Percentiles rank a stretch among this genome's conserved stretches.
These are phyloP conservation scores for Apiospora koreana DNA, from an alignment of 2,329 filamentous ascomycete genomes.

Conservation along the genomic window DNA sequence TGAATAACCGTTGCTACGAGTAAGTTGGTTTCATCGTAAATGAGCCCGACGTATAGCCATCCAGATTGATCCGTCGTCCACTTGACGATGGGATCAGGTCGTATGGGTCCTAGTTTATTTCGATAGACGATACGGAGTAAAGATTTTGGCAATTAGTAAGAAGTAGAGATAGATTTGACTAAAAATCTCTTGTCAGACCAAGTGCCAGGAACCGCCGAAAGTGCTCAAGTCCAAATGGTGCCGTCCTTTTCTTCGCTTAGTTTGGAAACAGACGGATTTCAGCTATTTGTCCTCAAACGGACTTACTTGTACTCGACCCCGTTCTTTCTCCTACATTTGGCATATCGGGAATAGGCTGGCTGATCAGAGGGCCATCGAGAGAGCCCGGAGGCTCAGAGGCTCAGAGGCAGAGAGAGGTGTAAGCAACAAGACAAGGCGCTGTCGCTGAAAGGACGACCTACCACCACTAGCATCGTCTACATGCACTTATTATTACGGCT, in stretches of 20 bases:
- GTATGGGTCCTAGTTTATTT: background rate
- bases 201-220: background rate
- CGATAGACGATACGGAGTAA: background rate
- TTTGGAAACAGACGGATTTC: background rate
- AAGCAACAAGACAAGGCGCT: background rate
- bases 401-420: no score
- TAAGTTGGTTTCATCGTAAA: constrained; percentile 6
- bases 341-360: background rate
- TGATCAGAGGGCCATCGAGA: background rate
- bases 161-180: no score
- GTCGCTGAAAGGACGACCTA: background rate
- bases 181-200: background rate
- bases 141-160: no score
- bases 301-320: background rate
- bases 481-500: background rate
- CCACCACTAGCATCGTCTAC: background rate
- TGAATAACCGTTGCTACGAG: background rate
- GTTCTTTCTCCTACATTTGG: background rate
- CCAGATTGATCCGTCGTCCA: background rate
- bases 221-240: background rate
- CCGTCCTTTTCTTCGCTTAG: background rate
- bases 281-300: constrained; percentile 5
- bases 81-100: background rate
- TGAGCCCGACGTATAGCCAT: background rate
- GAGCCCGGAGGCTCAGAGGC: background rate